Conservation (phyloP, 2,329 filamentous ascomycete genomes). For the Penicillium expansum region DNA sequence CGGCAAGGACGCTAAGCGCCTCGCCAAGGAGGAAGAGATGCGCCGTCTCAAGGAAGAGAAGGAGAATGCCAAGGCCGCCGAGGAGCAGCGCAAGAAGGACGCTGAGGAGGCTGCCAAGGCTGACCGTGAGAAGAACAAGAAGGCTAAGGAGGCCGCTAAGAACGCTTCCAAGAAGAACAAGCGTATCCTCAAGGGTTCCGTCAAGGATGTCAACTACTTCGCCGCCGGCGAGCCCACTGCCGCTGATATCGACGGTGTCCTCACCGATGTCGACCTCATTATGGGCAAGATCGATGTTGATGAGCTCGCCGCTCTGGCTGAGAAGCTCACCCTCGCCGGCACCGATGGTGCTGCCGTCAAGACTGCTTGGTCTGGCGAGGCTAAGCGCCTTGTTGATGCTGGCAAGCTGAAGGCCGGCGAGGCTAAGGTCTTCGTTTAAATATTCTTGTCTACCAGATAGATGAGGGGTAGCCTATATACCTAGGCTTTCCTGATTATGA, state of each 20-base stretch:
- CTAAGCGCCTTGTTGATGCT: conserved; percentile 70
- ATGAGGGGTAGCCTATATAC: conserved; percentile 4
- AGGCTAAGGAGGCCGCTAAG: conserved; percentile 98
- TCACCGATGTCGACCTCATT: conserved; percentile 81
- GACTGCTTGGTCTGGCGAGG: conserved; percentile 73
- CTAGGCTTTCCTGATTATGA: conserved; percentile 12
- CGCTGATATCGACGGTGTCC: conserved; percentile 74
- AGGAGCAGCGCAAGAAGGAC: conserved; percentile 74
- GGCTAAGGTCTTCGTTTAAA: conserved; percentile 56
- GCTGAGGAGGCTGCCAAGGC: conserved; percentile 84
- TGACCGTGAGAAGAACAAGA: conserved; percentile 80
- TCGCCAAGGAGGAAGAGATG: conserved; percentile 88
- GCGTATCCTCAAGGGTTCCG: conserved; percentile 86
- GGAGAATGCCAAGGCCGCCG: conserved; percentile 76
- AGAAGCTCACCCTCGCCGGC: conserved; percentile 71
- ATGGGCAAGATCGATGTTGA: conserved; percentile 87
- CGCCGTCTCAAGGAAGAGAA: conserved; percentile 85
- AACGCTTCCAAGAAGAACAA: conserved; percentile 99
- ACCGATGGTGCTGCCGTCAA: conserved; percentile 85
- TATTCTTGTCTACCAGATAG: conserved; percentile 6
- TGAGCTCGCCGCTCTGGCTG: conserved; percentile 79
- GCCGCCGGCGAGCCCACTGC: conserved; percentile 68
- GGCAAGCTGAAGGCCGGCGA: conserved; percentile 87
- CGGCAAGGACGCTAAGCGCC: conserved; percentile 91
- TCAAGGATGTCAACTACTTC: conserved; percentile 99